A percentile compares a stretch with the other conserved stretches of the same genome.
Conservation (phyloP, 108 stramenopile genomes). For the Skeletonema menzelii region DNA sequence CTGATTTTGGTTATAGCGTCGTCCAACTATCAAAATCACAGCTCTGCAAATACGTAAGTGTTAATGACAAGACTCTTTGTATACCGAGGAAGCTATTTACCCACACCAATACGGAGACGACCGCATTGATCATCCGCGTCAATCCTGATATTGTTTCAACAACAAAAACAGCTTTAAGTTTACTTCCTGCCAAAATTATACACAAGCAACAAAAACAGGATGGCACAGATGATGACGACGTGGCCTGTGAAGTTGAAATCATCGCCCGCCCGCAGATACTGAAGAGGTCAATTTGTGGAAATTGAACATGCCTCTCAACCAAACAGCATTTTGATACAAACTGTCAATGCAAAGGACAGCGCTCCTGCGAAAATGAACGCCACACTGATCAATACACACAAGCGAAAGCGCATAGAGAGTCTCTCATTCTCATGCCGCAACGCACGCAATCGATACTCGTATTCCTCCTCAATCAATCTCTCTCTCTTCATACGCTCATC, state of each 20-base stretch:
- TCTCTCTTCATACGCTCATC: conserved; percentile 31
- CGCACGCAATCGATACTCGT: conserved; percentile 25
- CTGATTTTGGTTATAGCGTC: neutral
- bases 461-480: conserved; percentile 35
- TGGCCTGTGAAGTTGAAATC: neutral
- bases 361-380: conserved; percentile 28
- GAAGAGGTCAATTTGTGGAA: neutral
- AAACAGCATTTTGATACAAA: conserved; percentile 40
- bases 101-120: neutral
- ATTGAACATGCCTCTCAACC: conserved; percentile 7
- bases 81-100: neutral
- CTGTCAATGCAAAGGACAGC: conserved; percentile 27
- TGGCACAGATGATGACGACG: neutral
- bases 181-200: neutral
- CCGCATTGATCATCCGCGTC: neutral
- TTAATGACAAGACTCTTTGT: neutral
- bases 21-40: neutral
- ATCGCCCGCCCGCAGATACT: neutral
- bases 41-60: neutral
- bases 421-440: conserved; percentile 18
- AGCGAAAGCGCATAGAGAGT: conserved; percentile 24
- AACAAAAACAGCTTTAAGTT: neutral
- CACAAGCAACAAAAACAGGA: neutral
- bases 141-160: too few species aligned
- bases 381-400: conserved; percentile 37